These are phyloP conservation scores for Xylaria sp. DNA, from an alignment of 2,329 filamentous ascomycete species.

Conservation along the genomic window DNA sequence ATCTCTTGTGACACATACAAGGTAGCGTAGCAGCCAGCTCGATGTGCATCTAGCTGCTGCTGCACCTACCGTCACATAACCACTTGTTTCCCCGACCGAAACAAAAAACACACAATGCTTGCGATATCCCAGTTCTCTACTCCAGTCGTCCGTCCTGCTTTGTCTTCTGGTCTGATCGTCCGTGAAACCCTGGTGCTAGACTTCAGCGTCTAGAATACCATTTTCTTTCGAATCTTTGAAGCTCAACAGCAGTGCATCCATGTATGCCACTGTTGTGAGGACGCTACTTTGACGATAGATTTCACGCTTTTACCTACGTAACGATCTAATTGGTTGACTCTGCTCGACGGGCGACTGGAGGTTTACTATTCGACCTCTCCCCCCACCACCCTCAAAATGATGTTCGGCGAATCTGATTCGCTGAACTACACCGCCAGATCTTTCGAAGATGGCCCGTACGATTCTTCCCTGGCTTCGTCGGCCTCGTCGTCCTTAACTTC, in stretches of 20 bases:
- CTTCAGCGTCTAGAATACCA: slow-evolving; percentile 56
- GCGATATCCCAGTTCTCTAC: slow-evolving; percentile 57
- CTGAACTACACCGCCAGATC: slow-evolving; percentile 61
- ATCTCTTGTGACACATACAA: slow-evolving; percentile 35
- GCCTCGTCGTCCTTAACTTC: slow-evolving; percentile 81
- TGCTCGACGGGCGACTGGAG: slow-evolving; percentile 67
- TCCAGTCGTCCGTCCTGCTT: slow-evolving; percentile 72
- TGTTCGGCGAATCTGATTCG: slow-evolving; percentile 63
- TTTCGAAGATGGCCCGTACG: slow-evolving; percentile 69
- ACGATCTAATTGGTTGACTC: slow-evolving; percentile 61
- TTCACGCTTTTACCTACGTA: slow-evolving; percentile 48
- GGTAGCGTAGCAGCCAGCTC: slow-evolving; percentile 46
- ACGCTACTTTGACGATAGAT: slow-evolving; percentile 52
- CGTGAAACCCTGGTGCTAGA: slow-evolving; percentile 61
- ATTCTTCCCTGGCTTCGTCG: slow-evolving; percentile 76
- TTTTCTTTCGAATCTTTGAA: slow-evolving; percentile 56
- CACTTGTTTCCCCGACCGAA: slow-evolving; percentile 46
- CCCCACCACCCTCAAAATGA: slow-evolving; percentile 64
- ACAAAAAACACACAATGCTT: slow-evolving; percentile 64
- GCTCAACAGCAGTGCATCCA: slow-evolving; percentile 50
- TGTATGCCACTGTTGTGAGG: slow-evolving; percentile 53
- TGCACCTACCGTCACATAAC: slow-evolving; percentile 49
- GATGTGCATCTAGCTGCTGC: slow-evolving; percentile 47
- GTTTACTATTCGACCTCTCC: slow-evolving; percentile 46
- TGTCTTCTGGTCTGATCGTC: slow-evolving; percentile 68